These are phyloP conservation scores for Prunella vulgaris DNA, from an alignment of 257 asterid species.

Conservation along the genomic window DNA sequence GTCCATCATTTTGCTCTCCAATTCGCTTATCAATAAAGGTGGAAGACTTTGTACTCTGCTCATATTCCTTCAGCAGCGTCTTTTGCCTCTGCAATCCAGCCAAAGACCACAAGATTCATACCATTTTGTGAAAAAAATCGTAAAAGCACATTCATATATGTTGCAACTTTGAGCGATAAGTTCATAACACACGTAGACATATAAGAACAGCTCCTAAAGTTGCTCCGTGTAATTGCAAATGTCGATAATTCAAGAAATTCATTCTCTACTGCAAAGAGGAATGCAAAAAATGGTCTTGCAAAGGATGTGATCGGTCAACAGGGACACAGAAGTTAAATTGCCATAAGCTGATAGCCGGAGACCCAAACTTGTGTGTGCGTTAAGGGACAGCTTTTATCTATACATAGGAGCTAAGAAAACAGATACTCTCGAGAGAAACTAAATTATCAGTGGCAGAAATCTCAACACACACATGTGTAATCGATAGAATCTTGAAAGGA, in stretches of 20 bases:
- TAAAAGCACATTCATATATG: background rate
- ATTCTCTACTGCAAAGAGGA: background rate
- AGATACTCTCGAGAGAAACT: background rate
- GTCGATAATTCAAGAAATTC: background rate
- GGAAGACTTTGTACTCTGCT: conserved; percentile 72
- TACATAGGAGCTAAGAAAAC: background rate
- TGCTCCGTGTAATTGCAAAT: background rate
- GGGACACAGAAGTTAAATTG: background rate
- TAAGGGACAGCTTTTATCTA: background rate
- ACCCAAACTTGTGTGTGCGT: background rate
- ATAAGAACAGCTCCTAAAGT: background rate
- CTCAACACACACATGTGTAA: background rate
- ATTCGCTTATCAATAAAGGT: conserved; percentile 79
- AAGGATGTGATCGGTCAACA: background rate
- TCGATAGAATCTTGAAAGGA: background rate
- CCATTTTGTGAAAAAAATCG: background rate
- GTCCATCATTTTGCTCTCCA: conserved; percentile 79
- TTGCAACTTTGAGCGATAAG: background rate
- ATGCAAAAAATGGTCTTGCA: background rate
- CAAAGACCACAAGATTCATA: conserved; percentile 18
- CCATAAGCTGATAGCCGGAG: background rate
- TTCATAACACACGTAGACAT: background rate
- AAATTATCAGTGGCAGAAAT: conserved; percentile 8
- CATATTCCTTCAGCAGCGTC: conserved; percentile 81
- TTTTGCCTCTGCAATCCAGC: conserved; percentile 68